A percentile compares a stretch with the other conserved stretches of the same genome.
Conservation (phyloP, 108 stramenopile genomes). For the Pseudonitzschia pungens region DNA sequence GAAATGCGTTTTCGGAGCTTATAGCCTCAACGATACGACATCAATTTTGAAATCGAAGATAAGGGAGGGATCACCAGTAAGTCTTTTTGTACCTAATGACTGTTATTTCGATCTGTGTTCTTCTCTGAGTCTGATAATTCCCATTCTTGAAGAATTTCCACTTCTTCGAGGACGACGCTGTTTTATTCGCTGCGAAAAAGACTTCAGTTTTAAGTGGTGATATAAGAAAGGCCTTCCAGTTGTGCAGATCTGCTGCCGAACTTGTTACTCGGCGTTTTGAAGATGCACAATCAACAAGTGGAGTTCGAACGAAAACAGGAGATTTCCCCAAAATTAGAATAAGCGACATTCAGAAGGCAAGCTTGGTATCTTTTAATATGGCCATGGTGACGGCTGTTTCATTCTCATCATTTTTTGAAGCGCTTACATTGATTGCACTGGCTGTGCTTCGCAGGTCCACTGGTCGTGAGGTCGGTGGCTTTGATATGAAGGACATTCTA, state of each 20-base stretch:
- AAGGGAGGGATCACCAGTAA: constrained; percentile 44
- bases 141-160: constrained; percentile 15
- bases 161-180: constrained; percentile 73
- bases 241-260: constrained; percentile 89
- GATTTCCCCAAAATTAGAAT: constrained; percentile 48
- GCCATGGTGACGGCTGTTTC: constrained; percentile 51
- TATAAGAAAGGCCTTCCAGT: constrained; percentile 89
- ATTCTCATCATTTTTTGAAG: constrained; percentile 61
- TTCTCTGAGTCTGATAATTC: background rate
- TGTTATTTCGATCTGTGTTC: background rate
- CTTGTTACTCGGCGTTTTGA: constrained; percentile 44
- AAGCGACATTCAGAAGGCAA: constrained; percentile 64
- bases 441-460: constrained; percentile 53
- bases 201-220: constrained; percentile 89
- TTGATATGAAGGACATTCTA: constrained; percentile 68
- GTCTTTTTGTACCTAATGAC: background rate
- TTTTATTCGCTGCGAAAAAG: constrained; percentile 89
- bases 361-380: constrained; percentile 53
- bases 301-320: constrained; percentile 12
- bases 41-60: constrained; percentile 71
- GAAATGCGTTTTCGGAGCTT: constrained; percentile 62
- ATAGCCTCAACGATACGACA: constrained; percentile 49
- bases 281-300: constrained; percentile 1
- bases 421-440: constrained; percentile 66
- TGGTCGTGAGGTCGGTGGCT: constrained; percentile 56